Conservation (phyloP, 805 yeast species). For the Candida ficus region DNA sequence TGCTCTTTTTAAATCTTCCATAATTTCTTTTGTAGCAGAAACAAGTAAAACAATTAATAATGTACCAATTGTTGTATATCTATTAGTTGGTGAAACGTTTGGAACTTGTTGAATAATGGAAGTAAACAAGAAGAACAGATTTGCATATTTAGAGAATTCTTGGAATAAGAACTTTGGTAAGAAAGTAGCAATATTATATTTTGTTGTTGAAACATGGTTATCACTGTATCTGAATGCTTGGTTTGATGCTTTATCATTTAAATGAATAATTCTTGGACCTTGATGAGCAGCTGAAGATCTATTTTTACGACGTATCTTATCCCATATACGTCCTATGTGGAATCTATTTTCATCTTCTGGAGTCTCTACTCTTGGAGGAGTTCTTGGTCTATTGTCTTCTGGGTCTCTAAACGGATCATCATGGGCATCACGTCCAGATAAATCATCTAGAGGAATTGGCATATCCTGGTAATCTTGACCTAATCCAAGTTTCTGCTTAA, state of each 20-base stretch:
- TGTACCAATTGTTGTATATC: constrained; percentile 94
- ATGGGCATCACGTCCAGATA: constrained; percentile 1
- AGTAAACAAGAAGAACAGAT: constrained; percentile 87
- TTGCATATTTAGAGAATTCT: constrained; percentile 96
- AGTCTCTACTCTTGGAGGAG: constrained; percentile 17
- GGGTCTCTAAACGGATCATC: constrained; percentile 25
- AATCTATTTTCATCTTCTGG: constrained; percentile 31
- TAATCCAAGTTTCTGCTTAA: constrained; percentile 21
- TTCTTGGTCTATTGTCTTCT: constrained; percentile 6
- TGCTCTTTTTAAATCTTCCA: constrained; percentile 87
- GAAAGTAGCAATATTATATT: constrained; percentile 89
- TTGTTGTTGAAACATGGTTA: constrained; percentile 91
- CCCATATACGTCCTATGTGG: constrained; percentile 34
- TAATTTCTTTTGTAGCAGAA: constrained; percentile 85
- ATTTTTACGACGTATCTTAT: constrained; percentile 29
- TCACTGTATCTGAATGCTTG: constrained; percentile 54
- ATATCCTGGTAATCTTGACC: constrained; percentile 21
- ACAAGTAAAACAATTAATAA: constrained; percentile 78
- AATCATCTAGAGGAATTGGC: constrained; percentile 23
- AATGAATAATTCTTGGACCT: constrained; percentile 62
- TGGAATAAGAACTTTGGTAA: constrained; percentile 92
- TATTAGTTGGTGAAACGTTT: constrained; percentile 89
- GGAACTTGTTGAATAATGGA: constrained; percentile 96
- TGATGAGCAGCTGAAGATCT: constrained; percentile 8
- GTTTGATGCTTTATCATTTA: constrained; percentile 61